Percentiles rank a stretch among this genome's conserved stretches.
phyloP scores from a whole-genome alignment of 1,284 basidiomycete genomes.

The Ganoderma leucocontextum region DNA sequence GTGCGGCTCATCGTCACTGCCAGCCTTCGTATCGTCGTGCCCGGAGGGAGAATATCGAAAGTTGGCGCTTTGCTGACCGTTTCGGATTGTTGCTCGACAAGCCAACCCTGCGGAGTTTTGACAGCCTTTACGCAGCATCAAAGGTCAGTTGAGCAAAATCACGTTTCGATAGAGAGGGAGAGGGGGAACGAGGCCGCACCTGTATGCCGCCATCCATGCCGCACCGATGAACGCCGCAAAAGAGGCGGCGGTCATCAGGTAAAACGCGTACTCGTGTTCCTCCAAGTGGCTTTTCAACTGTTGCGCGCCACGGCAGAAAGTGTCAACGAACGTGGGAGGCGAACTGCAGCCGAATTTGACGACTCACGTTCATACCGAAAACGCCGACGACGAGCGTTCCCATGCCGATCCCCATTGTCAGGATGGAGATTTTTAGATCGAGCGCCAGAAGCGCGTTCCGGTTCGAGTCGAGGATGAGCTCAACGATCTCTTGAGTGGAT shows the following conservation, averaged over 20 bases:
- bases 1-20: conserved; percentile 17
- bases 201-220: conserved; percentile 67
- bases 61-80: conserved; percentile 26
- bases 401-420: conserved; percentile 91
- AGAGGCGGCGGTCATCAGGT: conserved; percentile 64
- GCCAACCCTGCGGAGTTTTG: conserved; percentile 51
- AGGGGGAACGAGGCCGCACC: conserved; percentile 47
- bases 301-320: conserved; percentile 13
- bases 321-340: conserved; percentile 27
- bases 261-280: conserved; percentile 73
- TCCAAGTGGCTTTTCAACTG: conserved; percentile 78
- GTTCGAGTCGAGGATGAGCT: conserved; percentile 96
- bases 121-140: conserved; percentile 44
- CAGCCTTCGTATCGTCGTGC: conserved; percentile 32
- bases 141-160: conserved; percentile 6
- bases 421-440: conserved; percentile 94
- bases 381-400: conserved; percentile 93
- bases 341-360: conserved; percentile 27
- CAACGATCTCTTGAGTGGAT: conserved; percentile 97
- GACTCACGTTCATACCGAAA: conserved; percentile 94
- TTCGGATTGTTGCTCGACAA: conserved; percentile 35
- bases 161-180: conserved; percentile 8
- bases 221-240: conserved; percentile 62
- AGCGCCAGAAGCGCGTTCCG: conserved; percentile 92
- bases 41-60: conserved; percentile 35